phyloP scores from a whole-genome alignment of 1,284 basidiomycete genomes.

The Apiotrichum akiyoshidainum region DNA sequence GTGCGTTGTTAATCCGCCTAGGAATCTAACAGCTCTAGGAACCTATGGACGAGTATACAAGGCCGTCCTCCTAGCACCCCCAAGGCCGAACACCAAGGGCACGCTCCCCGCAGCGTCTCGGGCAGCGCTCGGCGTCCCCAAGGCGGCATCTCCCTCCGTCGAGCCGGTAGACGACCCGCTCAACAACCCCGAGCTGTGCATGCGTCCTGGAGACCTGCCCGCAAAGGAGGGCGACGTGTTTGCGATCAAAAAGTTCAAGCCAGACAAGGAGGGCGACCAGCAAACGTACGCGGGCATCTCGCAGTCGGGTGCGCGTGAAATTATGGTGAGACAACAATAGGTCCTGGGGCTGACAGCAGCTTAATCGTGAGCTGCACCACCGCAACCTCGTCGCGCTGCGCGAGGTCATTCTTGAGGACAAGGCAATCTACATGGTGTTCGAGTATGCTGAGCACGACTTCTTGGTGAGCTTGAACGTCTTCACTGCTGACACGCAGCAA shows the following conservation, averaged over 20 bases:
- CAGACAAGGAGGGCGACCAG: conserved; percentile 94
- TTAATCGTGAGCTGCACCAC: conserved; percentile 91
- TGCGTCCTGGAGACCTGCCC: conserved; percentile 58
- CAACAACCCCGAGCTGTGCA: conserved; percentile 46
- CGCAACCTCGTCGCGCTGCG: conserved; percentile 86
- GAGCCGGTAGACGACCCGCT: conserved; percentile 26
- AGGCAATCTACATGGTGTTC: conserved; percentile 98
- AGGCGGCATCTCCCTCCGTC: conserved; percentile 13
- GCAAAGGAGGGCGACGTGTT: conserved; percentile 65
- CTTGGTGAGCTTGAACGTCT: conserved; percentile 59
- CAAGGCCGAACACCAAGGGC: conserved; percentile 24
- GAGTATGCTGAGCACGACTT: conserved; percentile 99
- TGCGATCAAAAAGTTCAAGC: conserved; percentile 99
- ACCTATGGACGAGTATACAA: conserved; percentile 99
- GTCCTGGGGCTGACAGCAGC: conserved; percentile 53
- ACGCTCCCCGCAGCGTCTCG: conserved; percentile 30
- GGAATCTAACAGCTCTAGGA: conserved; percentile 53
- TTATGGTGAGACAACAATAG: conserved; percentile 60
- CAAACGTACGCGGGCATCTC: conserved; percentile 94
- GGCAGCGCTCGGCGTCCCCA: conserved; percentile 26
- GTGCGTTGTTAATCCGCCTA: conserved; percentile 17
- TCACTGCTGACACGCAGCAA: conserved; percentile 61
- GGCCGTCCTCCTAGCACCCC: conserved; percentile 58
- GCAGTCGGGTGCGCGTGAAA: conserved; percentile 94
- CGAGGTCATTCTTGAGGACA: conserved; percentile 95